A percentile compares a stretch with the other conserved stretches of the same genome.
phyloP scores from a whole-genome alignment of 2,329 filamentous ascomycete genomes.

The Drechslerella dactyloides region DNA sequence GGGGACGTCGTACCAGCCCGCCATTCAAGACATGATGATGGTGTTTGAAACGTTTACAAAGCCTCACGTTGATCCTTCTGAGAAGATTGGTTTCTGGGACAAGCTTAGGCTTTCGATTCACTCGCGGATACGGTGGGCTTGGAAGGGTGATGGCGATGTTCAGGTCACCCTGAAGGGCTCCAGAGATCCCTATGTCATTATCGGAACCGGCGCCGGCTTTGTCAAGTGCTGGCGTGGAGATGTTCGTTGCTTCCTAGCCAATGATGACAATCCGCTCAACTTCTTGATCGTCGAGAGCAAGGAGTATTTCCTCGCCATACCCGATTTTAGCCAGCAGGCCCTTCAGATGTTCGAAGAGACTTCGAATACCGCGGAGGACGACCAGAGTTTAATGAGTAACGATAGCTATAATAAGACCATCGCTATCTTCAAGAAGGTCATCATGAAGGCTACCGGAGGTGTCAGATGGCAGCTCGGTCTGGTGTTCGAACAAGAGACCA shows the following conservation, averaged over 20 bases:
- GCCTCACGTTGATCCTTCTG: constrained; percentile 88
- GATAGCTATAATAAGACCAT: constrained; percentile 70
- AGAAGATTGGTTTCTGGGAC: constrained; percentile 96
- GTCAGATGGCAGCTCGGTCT: constrained; percentile 91
- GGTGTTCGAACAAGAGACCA: constrained; percentile 85
- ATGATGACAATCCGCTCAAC: constrained; percentile 82
- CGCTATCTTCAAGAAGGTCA: constrained; percentile 94
- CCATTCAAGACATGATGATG: constrained; percentile 99
- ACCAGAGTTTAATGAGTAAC: constrained; percentile 68
- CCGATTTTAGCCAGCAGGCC: constrained; percentile 88
- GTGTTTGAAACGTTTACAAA: constrained; percentile 97
- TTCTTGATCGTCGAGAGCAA: constrained; percentile 97
- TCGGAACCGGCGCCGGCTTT: constrained; percentile 89
- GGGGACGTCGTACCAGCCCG: constrained; percentile 96
- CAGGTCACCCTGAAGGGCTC: constrained; percentile 90
- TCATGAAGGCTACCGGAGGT: constrained; percentile 97
- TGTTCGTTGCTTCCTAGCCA: constrained; percentile 83
- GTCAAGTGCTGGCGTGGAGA: constrained; percentile 99
- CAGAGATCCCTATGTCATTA: constrained; percentile 90
- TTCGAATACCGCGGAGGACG: constrained; percentile 61
- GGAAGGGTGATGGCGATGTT: constrained; percentile 89
- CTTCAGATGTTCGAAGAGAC: constrained; percentile 65
- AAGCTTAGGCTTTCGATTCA: constrained; percentile 95
- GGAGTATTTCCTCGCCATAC: constrained; percentile 91
- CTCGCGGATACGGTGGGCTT: constrained; percentile 83